These are phyloP conservation scores for Colletotrichum filicis DNA, from an alignment of 2,329 filamentous ascomycete genomes.

Conservation along the genomic window DNA sequence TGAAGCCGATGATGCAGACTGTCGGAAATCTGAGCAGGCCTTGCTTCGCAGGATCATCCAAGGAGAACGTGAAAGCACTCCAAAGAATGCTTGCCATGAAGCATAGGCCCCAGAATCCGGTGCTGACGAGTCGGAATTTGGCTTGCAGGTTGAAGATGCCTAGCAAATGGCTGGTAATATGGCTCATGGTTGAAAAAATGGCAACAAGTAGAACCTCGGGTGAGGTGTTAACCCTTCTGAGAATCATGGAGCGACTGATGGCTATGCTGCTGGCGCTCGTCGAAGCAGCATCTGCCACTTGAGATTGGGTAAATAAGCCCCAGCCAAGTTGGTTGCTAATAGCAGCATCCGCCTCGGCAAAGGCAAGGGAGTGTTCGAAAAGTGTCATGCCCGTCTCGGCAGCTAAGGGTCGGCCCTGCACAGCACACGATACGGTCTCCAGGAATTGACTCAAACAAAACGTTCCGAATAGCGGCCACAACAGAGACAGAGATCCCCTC, in stretches of 20 bases:
- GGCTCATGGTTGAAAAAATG: conserved; percentile 89
- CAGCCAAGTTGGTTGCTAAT: conserved; percentile 83
- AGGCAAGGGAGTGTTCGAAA: conserved; percentile 95
- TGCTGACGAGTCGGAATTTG: conserved; percentile 84
- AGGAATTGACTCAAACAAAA: conserved; percentile 84
- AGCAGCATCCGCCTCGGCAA: conserved; percentile 93
- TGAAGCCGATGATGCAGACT: conserved; percentile 93
- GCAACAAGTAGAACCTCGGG: conserved; percentile 89
- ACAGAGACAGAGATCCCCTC: conserved; percentile 80
- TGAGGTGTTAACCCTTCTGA: conserved; percentile 86
- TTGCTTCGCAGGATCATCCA: conserved; percentile 68
- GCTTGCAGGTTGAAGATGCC: conserved; percentile 85
- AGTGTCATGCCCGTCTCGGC: conserved; percentile 96
- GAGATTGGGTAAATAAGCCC: conserved; percentile 67
- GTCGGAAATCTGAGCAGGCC: conserved; percentile 89
- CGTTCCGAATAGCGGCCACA: conserved; percentile 81
- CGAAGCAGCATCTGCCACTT: conserved; percentile 44
- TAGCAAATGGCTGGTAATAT: conserved; percentile 84
- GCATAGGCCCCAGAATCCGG: conserved; percentile 87
- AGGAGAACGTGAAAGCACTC: conserved; percentile 73
- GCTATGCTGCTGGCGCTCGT: conserved; percentile 47
- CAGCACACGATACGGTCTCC: conserved; percentile 87
- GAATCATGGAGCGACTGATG: conserved; percentile 73
- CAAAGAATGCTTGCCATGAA: conserved; percentile 89
- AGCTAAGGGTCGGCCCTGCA: conserved; percentile 83